Evolutionary conservation across 352 stramenopile genomes (phyloP), one percentile per base, ranked within the genome.

Genomic region (Pythium angustatum): DNA sequence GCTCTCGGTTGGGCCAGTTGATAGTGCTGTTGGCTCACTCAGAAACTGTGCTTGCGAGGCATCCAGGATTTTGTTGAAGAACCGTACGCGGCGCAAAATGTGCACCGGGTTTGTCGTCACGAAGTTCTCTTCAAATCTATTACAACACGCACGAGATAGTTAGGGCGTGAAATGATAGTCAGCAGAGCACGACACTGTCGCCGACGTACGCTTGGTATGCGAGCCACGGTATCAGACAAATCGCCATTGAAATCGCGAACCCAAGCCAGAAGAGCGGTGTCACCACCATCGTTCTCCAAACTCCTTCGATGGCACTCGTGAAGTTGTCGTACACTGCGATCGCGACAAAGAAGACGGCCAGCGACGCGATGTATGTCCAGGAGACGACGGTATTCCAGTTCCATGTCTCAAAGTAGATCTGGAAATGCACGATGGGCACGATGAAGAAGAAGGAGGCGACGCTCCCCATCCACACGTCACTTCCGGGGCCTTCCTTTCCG

Each of bases 401-500:
- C 85, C 80, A 90, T 38, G 83, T 94, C 64, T 94, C 80, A 31
- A 78, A 74, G 52, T 75, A 91, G 22, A 94, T 88, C 70, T 93
- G 81, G 62, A 97, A 79, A 53, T 97, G 96, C 24, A 98, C 86
- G n/a, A 98, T 77, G 1, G 94, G 83, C 14, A 99, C 83, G 28
- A 98, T 86, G 65, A 88, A 93, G 55, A 93, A 96, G 78, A 98
- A 99, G 11, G 93, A 93, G 6, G 91, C 87, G 11, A 96, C 93
- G 54, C 96, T 96, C 48, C 94, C 84, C 47, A 79, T 81, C 72
- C 93, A 94, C n/a, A 98, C 73, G 64, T 91, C 91, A 1, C 75
- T 69, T 0, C 33, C 58, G 22, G 55, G 61, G 7, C 83, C 79
- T 58, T 90, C 71, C 4, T 45, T 27, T 53, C 77, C 66, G 12